phyloP scores from a whole-genome alignment of 2,329 filamentous ascomycete species.

The Magnaporthales sp. region DNA sequence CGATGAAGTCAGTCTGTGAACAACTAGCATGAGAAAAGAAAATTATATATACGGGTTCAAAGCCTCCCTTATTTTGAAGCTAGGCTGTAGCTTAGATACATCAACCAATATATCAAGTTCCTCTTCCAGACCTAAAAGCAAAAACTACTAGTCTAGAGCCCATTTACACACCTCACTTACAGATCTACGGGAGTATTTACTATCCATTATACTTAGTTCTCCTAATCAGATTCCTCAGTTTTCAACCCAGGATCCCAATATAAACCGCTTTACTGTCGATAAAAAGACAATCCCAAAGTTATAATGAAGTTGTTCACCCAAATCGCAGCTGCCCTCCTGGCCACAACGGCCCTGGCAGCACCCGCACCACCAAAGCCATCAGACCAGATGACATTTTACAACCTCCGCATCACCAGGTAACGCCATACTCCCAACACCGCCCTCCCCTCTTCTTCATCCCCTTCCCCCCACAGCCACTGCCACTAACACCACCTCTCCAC shows the following conservation, averaged over 20 bases:
- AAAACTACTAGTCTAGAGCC: no score
- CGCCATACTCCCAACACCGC: not conserved
- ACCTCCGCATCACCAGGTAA: conserved; percentile 7
- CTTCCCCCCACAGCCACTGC: not conserved
- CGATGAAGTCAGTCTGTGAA: not conserved
- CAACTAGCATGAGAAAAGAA: not conserved
- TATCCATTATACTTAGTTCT: not conserved
- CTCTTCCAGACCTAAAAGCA: no score
- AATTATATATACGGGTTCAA: not conserved
- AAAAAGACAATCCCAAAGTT: not conserved
- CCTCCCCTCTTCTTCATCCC: not conserved
- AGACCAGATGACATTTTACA: conserved; percentile 2
- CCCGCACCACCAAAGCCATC: not conserved
- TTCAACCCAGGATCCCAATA: no score
- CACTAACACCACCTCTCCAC: not conserved
- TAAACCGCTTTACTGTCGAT: not conserved
- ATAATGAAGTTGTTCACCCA: conserved; percentile 6
- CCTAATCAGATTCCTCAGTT: no score
- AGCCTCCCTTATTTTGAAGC: not conserved
- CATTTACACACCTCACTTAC: not conserved
- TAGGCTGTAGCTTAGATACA: not conserved
- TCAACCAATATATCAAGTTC: no score
- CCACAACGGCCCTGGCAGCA: conserved; percentile 1
- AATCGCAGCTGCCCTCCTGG: not conserved
- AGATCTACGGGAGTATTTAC: no score